Evolutionary conservation across 192 early-diverging fungal genomes (phyloP).

Genomic region (Mortierella alpina): DNA sequence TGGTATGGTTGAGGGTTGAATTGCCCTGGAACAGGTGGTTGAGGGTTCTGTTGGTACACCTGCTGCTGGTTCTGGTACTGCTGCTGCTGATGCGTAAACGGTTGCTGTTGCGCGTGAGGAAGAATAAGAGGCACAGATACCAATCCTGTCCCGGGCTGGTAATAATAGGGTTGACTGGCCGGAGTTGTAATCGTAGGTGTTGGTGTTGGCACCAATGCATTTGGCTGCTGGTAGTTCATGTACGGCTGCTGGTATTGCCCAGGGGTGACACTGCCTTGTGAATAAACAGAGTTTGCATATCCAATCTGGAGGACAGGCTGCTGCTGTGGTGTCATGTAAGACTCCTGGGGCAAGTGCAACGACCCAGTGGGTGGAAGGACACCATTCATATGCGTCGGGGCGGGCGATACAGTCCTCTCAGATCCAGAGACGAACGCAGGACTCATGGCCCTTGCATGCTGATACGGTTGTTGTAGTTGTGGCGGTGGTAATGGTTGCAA

Average conservation of each 20-base stretch:
- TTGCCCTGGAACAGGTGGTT: not conserved
- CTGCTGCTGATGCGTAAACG: conserved; percentile 11
- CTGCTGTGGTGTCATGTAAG: no score
- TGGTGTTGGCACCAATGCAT: not conserved
- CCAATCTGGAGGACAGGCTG: no score
- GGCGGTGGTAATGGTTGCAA: not conserved
- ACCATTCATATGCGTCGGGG: conserved; percentile 14
- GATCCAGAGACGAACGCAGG: not conserved
- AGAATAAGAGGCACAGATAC: conserved; percentile 32
- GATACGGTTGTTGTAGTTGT: not conserved
- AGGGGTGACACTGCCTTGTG: not conserved
- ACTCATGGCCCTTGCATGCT: conserved; percentile 6
- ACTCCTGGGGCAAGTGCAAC: not conserved
- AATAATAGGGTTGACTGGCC: conserved; percentile 27
- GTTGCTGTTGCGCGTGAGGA: not conserved
- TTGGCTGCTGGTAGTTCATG: not conserved
- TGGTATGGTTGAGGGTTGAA: conserved; percentile 3
- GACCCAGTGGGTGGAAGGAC: conserved; percentile 4
- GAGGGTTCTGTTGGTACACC: conserved; percentile 1
- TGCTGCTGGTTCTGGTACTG: conserved; percentile 1
- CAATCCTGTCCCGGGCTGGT: conserved; percentile 48
- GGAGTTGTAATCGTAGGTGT: conserved; percentile 14
- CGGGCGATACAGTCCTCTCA: not conserved
- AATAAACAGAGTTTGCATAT: no score
- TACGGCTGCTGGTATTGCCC: conserved; percentile 4